Evolutionary conservation across 2,329 filamentous ascomycete species (phyloP).

Genomic region (Thielaviopsis ethacetica): DNA sequence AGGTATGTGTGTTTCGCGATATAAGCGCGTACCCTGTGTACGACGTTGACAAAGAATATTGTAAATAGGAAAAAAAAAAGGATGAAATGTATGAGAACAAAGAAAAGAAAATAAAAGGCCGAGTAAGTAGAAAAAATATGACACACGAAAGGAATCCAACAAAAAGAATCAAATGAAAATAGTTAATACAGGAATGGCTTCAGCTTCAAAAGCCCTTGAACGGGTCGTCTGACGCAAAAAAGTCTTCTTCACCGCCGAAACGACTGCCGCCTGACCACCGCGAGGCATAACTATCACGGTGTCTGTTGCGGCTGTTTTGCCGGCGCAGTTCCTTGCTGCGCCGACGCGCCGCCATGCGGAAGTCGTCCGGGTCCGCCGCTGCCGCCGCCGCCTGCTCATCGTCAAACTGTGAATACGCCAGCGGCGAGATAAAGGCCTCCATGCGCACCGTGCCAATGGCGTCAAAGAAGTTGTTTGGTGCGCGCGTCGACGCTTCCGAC

Average conservation of each 20-base stretch:
- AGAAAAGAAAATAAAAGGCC: neutral
- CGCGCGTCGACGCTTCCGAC: slow-evolving; percentile 36
- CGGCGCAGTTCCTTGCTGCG: slow-evolving; percentile 40
- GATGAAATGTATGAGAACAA: neutral
- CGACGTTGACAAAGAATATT: neutral
- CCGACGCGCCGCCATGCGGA: slow-evolving; percentile 29
- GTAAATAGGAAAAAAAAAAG: neutral
- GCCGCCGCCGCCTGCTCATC: slow-evolving; percentile 18
- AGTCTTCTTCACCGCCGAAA: slow-evolving; percentile 36
- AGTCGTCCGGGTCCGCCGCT: slow-evolving; percentile 34
- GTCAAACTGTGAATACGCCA: slow-evolving; percentile 31
- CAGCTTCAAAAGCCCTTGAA: slow-evolving; percentile 41
- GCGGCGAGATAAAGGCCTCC: slow-evolving; percentile 79
- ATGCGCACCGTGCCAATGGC: slow-evolving; percentile 84
- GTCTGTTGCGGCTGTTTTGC: slow-evolving; percentile 34
- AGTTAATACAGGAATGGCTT: neutral
- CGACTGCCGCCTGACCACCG: slow-evolving; percentile 15
- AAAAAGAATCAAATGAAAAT: neutral
- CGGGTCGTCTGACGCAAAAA: slow-evolving; percentile 37
- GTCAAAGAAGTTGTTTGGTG: slow-evolving; percentile 56
- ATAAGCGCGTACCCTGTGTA: neutral
- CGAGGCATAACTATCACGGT: slow-evolving; percentile 34
- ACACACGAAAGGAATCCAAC: neutral
- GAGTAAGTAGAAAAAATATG: neutral
- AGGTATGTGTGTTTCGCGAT: neutral